Conservation (phyloP, 306 rosid genomes). For the Ormosia emarginata region DNA sequence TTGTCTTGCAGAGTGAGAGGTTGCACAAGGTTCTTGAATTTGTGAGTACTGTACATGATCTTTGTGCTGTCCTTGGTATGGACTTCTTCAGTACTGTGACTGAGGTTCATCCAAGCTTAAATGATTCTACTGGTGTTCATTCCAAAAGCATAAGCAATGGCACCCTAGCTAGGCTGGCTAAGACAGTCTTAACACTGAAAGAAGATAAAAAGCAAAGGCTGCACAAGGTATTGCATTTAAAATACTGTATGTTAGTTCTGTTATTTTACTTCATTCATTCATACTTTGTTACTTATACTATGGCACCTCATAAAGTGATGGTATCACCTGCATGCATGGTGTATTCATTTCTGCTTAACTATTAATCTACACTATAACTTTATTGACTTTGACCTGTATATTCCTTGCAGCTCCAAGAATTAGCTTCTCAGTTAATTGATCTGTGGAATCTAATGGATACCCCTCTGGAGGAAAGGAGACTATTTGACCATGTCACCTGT, state of each 20-base stretch:
- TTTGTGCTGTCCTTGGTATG: conserved; percentile 89
- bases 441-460: conserved; percentile 99
- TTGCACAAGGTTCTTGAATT: conserved; percentile 75
- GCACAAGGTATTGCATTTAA: conserved; percentile 46
- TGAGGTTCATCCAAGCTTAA: conserved; percentile 93
- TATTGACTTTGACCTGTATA: conserved; percentile 5
- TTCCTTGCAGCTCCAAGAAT: conserved; percentile 79
- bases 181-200: conserved; percentile 64
- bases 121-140: conserved; percentile 72
- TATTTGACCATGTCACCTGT: conserved; percentile 85
- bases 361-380: neutral
- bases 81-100: conserved; percentile 83
- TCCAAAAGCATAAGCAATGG: conserved; percentile 89
- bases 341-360: neutral
- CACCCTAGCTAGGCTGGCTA: conserved; percentile 69
- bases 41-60: conserved; percentile 78
- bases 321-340: neutral
- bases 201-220: conserved; percentile 79
- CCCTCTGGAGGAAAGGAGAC: conserved; percentile 67
- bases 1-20: conserved; percentile 65
- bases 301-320: neutral
- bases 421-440: conserved; percentile 81
- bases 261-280: conserved; percentile 1
- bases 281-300: neutral
- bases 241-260: neutral